Evolutionary conservation across 257 asterid species (phyloP).

Genomic region (Haberlea rhodopensis): DNA sequence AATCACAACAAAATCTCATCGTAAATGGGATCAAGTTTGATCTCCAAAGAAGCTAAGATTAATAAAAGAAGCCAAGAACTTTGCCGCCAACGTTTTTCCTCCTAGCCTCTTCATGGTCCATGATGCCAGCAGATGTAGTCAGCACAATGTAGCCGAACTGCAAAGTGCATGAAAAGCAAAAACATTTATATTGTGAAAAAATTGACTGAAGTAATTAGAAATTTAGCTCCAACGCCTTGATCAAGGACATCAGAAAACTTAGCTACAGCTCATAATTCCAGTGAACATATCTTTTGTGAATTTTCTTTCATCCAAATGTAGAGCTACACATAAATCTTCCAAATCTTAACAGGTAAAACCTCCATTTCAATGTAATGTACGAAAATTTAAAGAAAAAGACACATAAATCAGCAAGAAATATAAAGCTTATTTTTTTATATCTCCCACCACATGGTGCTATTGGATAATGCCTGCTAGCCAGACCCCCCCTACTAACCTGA

Average conservation of each 20-base stretch:
- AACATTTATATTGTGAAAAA: background rate
- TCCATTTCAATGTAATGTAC: background rate
- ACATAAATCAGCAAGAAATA: too few relatives aligned
- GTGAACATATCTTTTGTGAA: background rate
- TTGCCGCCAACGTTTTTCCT: constrained; percentile 18
- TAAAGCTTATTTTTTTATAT: too few relatives aligned
- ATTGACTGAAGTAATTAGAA: background rate
- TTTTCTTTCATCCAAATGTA: too few relatives aligned
- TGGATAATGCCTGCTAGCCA: background rate
- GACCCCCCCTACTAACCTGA: background rate
- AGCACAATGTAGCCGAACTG: constrained; percentile 19
- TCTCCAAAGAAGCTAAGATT: background rate
- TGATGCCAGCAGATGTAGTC: constrained; percentile 19
- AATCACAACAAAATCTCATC: background rate
- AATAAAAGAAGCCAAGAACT: constrained; percentile 19
- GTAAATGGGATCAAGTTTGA: background rate
- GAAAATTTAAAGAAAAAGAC: background rate
- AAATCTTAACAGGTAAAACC: background rate
- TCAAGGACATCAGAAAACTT: background rate
- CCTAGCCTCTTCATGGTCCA: constrained; percentile 22
- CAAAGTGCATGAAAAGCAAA: background rate
- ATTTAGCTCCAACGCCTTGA: background rate
- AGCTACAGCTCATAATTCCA: background rate
- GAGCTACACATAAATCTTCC: background rate
- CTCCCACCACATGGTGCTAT: background rate